Evolutionary conservation across 345 rosid genomes (phyloP).

Genomic region (Eucalyptus cloeziana): DNA sequence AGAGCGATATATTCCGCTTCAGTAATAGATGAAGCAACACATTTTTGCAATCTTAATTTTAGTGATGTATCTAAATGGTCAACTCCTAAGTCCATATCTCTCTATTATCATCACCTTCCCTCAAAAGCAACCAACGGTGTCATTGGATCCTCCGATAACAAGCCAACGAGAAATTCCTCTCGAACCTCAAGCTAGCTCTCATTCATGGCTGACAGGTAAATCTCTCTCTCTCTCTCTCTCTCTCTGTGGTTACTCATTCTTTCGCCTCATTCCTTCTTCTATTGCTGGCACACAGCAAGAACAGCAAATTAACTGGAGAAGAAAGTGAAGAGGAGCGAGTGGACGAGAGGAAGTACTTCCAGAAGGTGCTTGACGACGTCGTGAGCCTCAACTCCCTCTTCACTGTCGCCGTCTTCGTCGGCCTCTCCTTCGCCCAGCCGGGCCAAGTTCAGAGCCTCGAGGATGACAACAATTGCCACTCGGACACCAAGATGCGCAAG

Average conservation of each 20-base stretch:
- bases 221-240: neutral
- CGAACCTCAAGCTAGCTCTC: neutral
- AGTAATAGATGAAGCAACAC: no score
- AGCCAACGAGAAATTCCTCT: neutral
- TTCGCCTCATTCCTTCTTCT: neutral
- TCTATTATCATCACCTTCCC: neutral
- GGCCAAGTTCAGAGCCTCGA: neutral
- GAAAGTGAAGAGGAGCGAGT: neutral
- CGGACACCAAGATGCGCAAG: neutral
- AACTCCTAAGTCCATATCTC: neutral
- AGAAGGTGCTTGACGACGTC: neutral
- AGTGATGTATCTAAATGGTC: neutral
- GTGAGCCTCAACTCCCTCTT: slow-evolving; percentile 2
- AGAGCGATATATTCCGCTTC: no score
- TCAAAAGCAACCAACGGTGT: neutral
- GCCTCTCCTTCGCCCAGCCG: neutral
- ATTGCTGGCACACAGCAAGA: neutral
- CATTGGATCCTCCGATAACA: neutral
- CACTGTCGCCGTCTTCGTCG: neutral
- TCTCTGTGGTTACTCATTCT: neutral
- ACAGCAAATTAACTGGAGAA: neutral
- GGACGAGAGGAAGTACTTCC: neutral
- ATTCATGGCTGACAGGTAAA: neutral
- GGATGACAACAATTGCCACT: neutral
- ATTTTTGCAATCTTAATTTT: no score